phyloP scores from a whole-genome alignment of 2,329 filamentous ascomycete species.

The Sclerotinia nivalis region DNA sequence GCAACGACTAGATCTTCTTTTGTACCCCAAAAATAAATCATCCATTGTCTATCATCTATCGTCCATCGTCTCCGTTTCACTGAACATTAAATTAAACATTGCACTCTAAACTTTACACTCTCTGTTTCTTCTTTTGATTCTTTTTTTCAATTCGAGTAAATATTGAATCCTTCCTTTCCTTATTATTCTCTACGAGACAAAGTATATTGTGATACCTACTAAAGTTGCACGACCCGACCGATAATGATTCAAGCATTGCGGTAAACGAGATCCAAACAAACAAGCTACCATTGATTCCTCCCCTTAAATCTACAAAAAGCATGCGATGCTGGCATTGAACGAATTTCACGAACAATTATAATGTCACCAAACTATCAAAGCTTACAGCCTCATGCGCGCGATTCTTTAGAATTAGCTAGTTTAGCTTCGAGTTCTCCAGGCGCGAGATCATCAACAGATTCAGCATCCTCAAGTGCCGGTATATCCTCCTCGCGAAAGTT shows the following conservation, averaged over 20 bases:
- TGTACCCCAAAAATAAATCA: not conserved
- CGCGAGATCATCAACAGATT: slow-evolving; percentile 62
- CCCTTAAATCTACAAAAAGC: slow-evolving; percentile 15
- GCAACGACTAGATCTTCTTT: slow-evolving; percentile 9
- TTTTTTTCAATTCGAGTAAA: slow-evolving; percentile 14
- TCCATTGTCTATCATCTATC: not conserved
- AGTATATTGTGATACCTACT: slow-evolving; percentile 2
- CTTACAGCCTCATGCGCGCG: slow-evolving; percentile 54
- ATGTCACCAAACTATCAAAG: slow-evolving; percentile 39
- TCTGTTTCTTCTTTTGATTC: not conserved
- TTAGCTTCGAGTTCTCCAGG: slow-evolving; percentile 79
- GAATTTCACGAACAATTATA: slow-evolving; percentile 25
- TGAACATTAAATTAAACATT: not conserved
- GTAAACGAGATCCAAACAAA: slow-evolving; percentile 19
- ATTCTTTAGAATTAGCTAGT: slow-evolving; percentile 95
- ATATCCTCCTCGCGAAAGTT: slow-evolving; percentile 89
- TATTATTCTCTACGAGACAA: not conserved
- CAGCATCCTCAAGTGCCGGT: slow-evolving; percentile 77
- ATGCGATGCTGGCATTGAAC: slow-evolving; percentile 22
- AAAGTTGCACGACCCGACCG: slow-evolving; percentile 3
- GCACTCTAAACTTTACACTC: not conserved
- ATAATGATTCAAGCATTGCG: slow-evolving; percentile 21
- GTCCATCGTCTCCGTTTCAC: not conserved
- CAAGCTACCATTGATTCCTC: not conserved
- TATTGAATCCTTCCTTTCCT: slow-evolving; percentile 8